Base-by-base conservation (phyloP, 2,329 filamentous ascomycete species). In the Diaporthe amygdali region DNA sequence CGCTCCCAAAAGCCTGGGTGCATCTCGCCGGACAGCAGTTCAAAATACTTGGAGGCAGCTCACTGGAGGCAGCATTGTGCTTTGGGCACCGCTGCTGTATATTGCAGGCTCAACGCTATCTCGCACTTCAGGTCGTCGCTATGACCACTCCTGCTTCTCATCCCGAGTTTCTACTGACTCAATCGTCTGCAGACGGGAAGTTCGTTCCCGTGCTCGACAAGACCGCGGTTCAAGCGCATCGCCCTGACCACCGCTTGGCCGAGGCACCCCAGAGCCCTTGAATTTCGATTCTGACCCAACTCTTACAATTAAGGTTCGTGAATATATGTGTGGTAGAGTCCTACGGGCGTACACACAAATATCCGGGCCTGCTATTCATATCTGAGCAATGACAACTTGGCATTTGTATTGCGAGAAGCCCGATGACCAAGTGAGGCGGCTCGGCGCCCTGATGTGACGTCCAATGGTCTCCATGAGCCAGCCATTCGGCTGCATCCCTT, bases 141-240 rank as follows among this genome's bases (percentile, higher is more conserved):
- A 37, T 64, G 59, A 49, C 44, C 59, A 47, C 41, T 47, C 30
- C 1, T 25, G 3, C 34, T 49, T 15, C 44, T 27, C 41, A 8
- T 10, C n/a, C 27, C 20, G 20, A 3, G 41, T 34, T 37, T 49
- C 8, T n/a, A 64, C 59, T 37, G 37, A 64, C 41, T 64, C 59
- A 64, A 64, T 25, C 44, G 10, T 44, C 59, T 49, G 59, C 59
- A 64, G 41, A 64, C 44, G 59, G 59, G 59, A 49, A 64, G 44
- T 47, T 15, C 49, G 14, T 10, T 49, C 30, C 59, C 44, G 44
- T 47, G 6, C 22, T 34, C 59, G 44, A 64, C 44, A 64, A 64
- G 59, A 27, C 44, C 37, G 59, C 59, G 41, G 56, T 63, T 63
- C 41, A 34, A 34, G 41, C 41, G 44, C 30, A 10, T 64, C 41